Base-by-base conservation (phyloP, 169 alveolate species). In the Eimeria tenella region DNA sequence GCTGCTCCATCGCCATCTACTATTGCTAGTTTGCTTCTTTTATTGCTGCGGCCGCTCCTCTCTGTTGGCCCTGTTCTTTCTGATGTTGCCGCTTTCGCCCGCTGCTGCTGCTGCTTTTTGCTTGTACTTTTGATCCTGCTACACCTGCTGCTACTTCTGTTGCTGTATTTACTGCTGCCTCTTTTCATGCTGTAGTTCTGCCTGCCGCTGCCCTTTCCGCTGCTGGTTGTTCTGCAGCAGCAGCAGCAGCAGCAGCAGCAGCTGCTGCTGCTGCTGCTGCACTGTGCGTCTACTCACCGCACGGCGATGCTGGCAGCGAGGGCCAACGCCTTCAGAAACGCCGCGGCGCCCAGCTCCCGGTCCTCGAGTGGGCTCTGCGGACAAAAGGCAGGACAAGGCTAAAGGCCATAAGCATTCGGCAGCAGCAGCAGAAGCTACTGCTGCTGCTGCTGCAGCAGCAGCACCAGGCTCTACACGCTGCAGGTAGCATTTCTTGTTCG, bases 311-410 rank as follows among this genome's bases (percentile, higher is more conserved):
- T 11, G 23, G 19, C 71, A 52, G 88, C 50, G 15, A 50, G 0
- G 25, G 60, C 65, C 86, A 77, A 50, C 31, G 60, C 65, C 86
- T 42, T 25, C 42, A 77, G 86, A 50, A 50, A 31, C n/a, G 11
- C 49, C n/a, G 11, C 13, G 77, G 42, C 77, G 42, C 86, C 60
- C 86, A 77, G 52, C 68, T 0, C 49, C 11, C 31, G 31, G 77
- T 3, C 49, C 11, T 68, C 77, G n/a, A 68, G 31, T 15, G 31
- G 13, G n/a, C 77, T 68, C 77, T 68, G 77, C 77, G 3, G 42
- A 68, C 4, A 68, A 68, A 68, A 2, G 42, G 42, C 42, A 31
- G 4, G 42, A 31, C 42, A 2, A 31, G 42, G 42, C 42, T 31
- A 31, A 31, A 31, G 42, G 4, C 42, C 42, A 2, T 31, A 31